Base-by-base conservation (phyloP, 495 filamentous ascomycete species). In the Cercophora samala region DNA sequence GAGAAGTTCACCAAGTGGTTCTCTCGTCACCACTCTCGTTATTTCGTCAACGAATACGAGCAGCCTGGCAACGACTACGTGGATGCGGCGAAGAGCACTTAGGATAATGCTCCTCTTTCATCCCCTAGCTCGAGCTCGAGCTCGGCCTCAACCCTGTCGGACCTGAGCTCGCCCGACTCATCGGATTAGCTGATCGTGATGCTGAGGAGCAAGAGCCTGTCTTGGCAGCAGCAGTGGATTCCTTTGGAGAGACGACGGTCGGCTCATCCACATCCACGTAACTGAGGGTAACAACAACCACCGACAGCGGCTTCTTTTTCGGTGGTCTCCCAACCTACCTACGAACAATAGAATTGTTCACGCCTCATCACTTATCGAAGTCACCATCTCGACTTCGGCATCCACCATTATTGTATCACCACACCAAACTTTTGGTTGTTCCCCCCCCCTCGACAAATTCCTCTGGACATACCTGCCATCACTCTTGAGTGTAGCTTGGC, bases 1-100 rank as follows among this genome's bases (percentile, higher is more conserved):
- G 82, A 85, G 52, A 92, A 90, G 77, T 84, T 99, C 70, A 89
- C 89, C 5, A 80, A 84, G 51, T 99, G 91, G 90, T 80, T 99
- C 66, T 85, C 87, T 23, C 89, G 88, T 65, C 87, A 96, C 72
- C 85, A 85, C 0, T 78, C 84, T 53, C 83, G 84, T 26, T 97
- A 92, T 78, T 96, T 99, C 74, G 83, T 86, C 26, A 88, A 80
- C 62, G 83, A 87, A 63, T 99, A 98, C 74, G 88, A 94, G 74
- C 87, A 75, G 0, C 84, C 84, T 0, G 71, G 74, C 9, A 75
- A 77, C 60, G 83, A 82, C 46, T 87, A 87, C 65, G 69, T 81
- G 60, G 83, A 85, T 23, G 77, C 80, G 65, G 37, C 37, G 8
- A 46, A 46, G 37, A 46, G 37, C 37, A 46, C 37, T 46, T 46